Base-by-base conservation (phyloP, 1,284 basidiomycete genomes). In the Rhizopogon hawkerae region DNA sequence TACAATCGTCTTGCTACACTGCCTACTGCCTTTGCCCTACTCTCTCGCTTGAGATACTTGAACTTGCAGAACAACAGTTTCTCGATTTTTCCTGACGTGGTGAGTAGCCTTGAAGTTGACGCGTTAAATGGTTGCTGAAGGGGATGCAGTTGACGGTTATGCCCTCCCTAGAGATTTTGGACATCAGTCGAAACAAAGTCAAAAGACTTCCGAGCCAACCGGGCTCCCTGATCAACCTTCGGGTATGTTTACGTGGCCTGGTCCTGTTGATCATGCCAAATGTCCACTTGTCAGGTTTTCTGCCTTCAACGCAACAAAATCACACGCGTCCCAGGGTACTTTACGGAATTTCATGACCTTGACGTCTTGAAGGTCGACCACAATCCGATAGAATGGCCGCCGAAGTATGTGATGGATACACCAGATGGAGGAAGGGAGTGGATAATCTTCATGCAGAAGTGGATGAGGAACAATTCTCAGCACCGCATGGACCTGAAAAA, bases 381-480 rank as follows among this genome's bases (percentile, higher is more conserved):
- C 56, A 98, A 98, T 62, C 92, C 92, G 1, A 76, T 97, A 35
- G 84, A 92, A 65, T 98, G 93, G 92, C 95, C 95, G 1, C 82
- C 85, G 18, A 77, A 70, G 57, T 53, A 62, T 54, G 70, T 81
- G 5, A 65, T 84, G 60, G 74, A 77, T 47, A 60, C 67, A 3
- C 59, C 69, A 13, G 66, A 73, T 48, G 73, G 70, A 43, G 78
- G 83, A 73, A 76, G 73, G 57, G 77, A 79, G 34, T 93, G 91
- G 85, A 81, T 95, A 47, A 70, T 70, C 35, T 70, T 69, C 50
- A 62, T 96, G 54, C 84, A 88, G 64, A 71, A 66, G 46, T 96
- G 90, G 89, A 77, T 93, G 51, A 72, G 78, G 60, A 69, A 75
- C 9, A 75, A 84, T 50, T 49, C 54, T 54, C 50, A 57, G 56